Conservation (phyloP, 768 basidiomycete genomes). For the Kwoniella europaea region DNA sequence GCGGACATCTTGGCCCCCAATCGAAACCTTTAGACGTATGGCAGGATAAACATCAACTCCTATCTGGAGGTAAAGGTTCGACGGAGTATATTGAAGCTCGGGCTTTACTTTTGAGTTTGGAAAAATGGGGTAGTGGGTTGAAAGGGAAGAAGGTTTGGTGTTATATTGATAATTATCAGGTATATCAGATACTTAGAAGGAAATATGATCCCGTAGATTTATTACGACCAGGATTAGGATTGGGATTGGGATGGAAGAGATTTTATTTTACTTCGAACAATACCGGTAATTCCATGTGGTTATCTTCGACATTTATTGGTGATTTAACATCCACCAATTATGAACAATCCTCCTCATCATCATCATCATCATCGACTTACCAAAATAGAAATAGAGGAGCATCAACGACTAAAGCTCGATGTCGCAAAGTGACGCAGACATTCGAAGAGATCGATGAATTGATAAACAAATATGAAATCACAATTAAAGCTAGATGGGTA, state of each 20-base stretch:
- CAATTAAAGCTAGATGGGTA: slow-evolving; percentile 22
- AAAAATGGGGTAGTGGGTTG: slow-evolving; percentile 17
- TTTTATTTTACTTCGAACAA: not conserved
- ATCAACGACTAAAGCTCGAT: slow-evolving; percentile 8
- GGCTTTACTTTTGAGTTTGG: slow-evolving; percentile 13
- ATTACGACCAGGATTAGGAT: not conserved
- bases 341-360: not conserved
- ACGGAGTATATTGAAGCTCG: slow-evolving; percentile 24
- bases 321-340: not conserved
- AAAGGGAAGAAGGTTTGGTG: slow-evolving; percentile 26
- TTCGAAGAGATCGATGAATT: slow-evolving; percentile 25
- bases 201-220: not conserved
- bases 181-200: slow-evolving; percentile 12
- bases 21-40: slow-evolving; percentile 22
- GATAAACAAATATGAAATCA: slow-evolving; percentile 12
- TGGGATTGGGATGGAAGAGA: not conserved
- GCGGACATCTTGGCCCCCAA: slow-evolving; percentile 23
- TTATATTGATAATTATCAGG: slow-evolving; percentile 28
- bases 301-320: not conserved
- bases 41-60: slow-evolving; percentile 17
- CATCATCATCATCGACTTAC: not conserved
- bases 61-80: slow-evolving; percentile 10
- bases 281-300: not conserved
- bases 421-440: not conserved
- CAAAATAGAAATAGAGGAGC: not conserved